phyloP scores from a whole-genome alignment of 768 basidiomycete species.

The Rhizopogon vinicolor region DNA sequence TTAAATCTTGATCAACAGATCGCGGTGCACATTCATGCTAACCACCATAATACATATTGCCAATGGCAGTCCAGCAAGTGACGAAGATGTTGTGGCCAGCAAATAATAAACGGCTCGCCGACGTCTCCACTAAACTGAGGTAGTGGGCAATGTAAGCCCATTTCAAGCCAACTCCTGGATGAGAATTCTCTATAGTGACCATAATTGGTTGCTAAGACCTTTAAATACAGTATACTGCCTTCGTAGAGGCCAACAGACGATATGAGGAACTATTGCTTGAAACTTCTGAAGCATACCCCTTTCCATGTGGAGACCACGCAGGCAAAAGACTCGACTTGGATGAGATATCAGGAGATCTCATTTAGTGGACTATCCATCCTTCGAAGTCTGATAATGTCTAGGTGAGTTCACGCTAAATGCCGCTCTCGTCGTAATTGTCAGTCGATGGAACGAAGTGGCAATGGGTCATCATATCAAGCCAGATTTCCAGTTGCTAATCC shows the following conservation, averaged over 20 bases:
- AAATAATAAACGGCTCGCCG: background rate
- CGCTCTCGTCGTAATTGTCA: conserved; percentile 2
- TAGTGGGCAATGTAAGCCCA: conserved; percentile 6
- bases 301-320: background rate
- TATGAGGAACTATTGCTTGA: conserved; percentile 15
- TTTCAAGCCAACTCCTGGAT: conserved; percentile 6
- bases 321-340: conserved; percentile 1
- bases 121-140: background rate
- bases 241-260: conserved; percentile 4
- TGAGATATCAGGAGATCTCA: conserved; percentile 7
- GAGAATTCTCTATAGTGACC: background rate
- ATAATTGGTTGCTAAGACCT: background rate
- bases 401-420: background rate
- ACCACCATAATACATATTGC: background rate
- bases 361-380: conserved; percentile 11
- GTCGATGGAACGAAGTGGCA: no score
- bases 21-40: no score
- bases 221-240: conserved; percentile 2
- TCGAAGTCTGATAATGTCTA: background rate
- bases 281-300: conserved; percentile 7
- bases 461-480: no score
- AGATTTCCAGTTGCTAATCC: no score
- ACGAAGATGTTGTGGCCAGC: background rate
- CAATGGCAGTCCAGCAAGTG: background rate
- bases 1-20: no score